Conservation (phyloP, 2,329 filamentous ascomycete species). For the Trichoderma atroviride region DNA sequence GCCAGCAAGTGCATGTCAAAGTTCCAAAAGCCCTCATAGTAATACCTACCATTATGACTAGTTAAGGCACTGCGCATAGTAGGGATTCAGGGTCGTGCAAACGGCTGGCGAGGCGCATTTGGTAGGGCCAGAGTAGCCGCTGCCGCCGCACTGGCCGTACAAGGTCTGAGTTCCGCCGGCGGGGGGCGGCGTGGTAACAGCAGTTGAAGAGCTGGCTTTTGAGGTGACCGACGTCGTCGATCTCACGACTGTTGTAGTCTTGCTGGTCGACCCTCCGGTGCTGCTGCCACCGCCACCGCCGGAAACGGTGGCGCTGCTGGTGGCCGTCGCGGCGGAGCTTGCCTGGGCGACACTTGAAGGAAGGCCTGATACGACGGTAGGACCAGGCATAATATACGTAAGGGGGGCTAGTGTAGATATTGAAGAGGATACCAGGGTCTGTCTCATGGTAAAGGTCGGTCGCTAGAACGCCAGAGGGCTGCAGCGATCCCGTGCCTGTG, state of each 20-base stretch:
- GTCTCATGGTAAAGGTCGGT: constrained; percentile 42
- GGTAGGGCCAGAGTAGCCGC: constrained; percentile 16
- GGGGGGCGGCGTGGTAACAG: constrained; percentile 9
- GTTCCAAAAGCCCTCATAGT: not conserved
- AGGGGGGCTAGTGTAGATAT: constrained; percentile 37
- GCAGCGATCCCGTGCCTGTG: constrained; percentile 43
- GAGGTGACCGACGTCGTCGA: not conserved
- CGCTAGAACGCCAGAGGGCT: constrained; percentile 40
- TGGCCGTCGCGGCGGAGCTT: constrained; percentile 33
- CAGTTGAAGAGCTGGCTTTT: constrained; percentile 1
- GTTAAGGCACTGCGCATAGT: constrained; percentile 19
- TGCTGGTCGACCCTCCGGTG: constrained; percentile 10
- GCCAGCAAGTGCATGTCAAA: not conserved
- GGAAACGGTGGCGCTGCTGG: constrained; percentile 21
- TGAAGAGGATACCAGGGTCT: constrained; percentile 43
- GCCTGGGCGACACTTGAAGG: constrained; percentile 34
- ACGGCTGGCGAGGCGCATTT: constrained; percentile 13
- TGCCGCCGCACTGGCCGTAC: constrained; percentile 22
- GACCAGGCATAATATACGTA: constrained; percentile 41
- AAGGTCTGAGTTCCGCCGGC: constrained; percentile 6
- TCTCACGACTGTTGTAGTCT: not conserved
- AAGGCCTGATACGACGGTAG: constrained; percentile 35
- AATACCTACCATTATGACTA: not conserved
- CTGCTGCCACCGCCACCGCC: not conserved
- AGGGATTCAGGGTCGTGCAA: constrained; percentile 22